phyloP scores from a whole-genome alignment of 768 basidiomycete species.

The Thelephora aurantiotincta region DNA sequence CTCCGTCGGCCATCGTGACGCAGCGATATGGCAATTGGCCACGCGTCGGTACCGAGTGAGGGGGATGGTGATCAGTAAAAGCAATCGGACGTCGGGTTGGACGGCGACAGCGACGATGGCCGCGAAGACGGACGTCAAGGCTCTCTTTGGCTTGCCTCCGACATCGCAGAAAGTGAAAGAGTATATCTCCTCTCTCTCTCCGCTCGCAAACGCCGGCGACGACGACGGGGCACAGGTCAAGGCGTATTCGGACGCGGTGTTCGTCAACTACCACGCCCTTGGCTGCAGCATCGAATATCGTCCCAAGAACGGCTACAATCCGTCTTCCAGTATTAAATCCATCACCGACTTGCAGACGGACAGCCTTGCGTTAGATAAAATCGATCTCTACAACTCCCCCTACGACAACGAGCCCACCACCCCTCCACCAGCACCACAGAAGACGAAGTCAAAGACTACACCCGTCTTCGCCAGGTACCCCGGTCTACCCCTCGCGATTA shows the following conservation, averaged over 20 bases:
- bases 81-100: too few relatives aligned
- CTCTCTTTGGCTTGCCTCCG: constrained; percentile 40
- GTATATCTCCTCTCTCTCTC: constrained; percentile 24
- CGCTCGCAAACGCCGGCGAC: constrained; percentile 9
- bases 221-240: constrained; percentile 48
- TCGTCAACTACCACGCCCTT: constrained; percentile 69
- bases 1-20: too few relatives aligned
- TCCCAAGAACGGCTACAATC: constrained; percentile 52
- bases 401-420: constrained; percentile 16
- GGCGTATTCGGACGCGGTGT: constrained; percentile 70
- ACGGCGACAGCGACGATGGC: too few relatives aligned
- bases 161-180: constrained; percentile 27
- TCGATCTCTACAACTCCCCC: constrained; percentile 73
- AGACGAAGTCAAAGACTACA: constrained; percentile 19
- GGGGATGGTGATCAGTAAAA: too few relatives aligned
- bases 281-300: constrained; percentile 74
- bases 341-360: constrained; percentile 32
- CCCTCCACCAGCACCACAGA: constrained; percentile 10
- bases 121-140: constrained; percentile 8
- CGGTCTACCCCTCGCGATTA: constrained; percentile 34
- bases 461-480: constrained; percentile 45
- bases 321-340: constrained; percentile 27
- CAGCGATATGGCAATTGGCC: too few relatives aligned
- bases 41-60: too few relatives aligned
- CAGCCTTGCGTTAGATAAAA: constrained; percentile 44